Base-by-base conservation (phyloP, 2,329 filamentous ascomycete species). In the Daldinia sp. region DNA sequence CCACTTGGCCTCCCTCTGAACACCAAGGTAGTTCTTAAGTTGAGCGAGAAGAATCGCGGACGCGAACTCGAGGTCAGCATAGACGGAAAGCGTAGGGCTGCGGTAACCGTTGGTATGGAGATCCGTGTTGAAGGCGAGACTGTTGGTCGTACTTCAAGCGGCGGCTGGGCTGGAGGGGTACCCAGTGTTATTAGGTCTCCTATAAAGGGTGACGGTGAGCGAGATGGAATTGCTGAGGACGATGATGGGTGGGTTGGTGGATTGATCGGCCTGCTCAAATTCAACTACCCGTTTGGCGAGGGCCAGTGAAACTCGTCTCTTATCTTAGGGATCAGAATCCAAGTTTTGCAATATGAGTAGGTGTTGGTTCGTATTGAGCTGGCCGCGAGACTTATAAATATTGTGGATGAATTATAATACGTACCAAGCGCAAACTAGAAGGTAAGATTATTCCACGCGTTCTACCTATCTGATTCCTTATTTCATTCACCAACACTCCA, bases 231-330 rank as follows among this genome's bases (percentile, higher is more conserved):
- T 26, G 73, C 82, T 1, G 87, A 90, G 70, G 87, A 90, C 51
- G 93, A 98, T 75, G 95, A 98, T 79, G 93, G 95, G 18, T 99
- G 96, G 96, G 95, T 99, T 2, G 95, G 95, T 0, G 95, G 96
- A 0, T 81, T 99, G 77, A 99, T 97, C 77, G 93, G 93, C 9
- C 79, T 98, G 76, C 82, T 99, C 74, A 99, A 99, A 82, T 99
- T 98, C 79, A 99, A 99, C 79, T 93, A 97, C 81, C 94, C 95
- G 0, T 98, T 98, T 84, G 96, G 96, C 3, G 74, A 76, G 44
- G 72, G 66, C 15, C 65, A 70, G 33, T 73, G 55, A 71, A 55
- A 4, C 12, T 20, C 7, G 35, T 12, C 9, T 6, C 10, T 15
- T 35, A 23, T 42, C n/a, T 28, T 51, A 30, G 28, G 58, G 41